Evolutionary conservation across 306 rosid genomes (phyloP).

Genomic region (barrel medic (Medicago truncatula)): DNA sequence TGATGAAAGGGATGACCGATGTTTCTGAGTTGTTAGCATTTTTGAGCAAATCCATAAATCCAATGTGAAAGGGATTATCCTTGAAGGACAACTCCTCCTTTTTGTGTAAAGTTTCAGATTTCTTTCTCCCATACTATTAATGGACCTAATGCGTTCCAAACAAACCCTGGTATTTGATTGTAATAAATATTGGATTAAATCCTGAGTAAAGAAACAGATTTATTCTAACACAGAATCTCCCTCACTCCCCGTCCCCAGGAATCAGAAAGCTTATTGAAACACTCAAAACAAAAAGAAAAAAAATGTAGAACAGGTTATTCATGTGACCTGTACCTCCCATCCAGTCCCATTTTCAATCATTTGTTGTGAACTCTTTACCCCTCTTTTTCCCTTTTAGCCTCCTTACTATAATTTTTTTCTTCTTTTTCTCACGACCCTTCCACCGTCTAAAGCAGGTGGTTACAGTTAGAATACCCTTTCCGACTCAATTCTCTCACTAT

Average conservation of each 20-base stretch:
- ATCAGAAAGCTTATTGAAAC: conserved; percentile 19
- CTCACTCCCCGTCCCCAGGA: neutral
- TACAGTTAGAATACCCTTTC: conserved; percentile 12
- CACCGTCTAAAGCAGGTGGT: conserved; percentile 2
- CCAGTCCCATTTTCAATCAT: neutral
- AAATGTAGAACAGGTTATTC: neutral
- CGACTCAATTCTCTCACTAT: conserved; percentile 17
- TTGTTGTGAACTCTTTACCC: conserved; percentile 9
- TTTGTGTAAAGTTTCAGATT: neutral
- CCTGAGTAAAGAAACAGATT: conserved; percentile 20
- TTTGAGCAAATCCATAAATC: neutral
- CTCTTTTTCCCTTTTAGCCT: conserved; percentile 1
- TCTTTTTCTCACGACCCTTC: conserved; percentile 8
- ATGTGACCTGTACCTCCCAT: neutral
- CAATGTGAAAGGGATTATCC: neutral
- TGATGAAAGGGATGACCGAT: neutral
- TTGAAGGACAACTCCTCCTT: neutral
- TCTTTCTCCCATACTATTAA: neutral
- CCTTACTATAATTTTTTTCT: neutral
- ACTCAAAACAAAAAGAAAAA: conserved; percentile 14
- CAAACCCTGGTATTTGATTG: conserved; percentile 4
- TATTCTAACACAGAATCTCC: conserved; percentile 12
- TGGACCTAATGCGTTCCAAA: neutral
- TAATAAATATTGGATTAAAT: neutral
- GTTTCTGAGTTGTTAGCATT: neutral